A percentile compares a stretch with the other conserved stretches of the same genome.
Evolutionary conservation across 805 yeast species (phyloP).

Genomic region (Cyberlindnera bimundalis): DNA sequence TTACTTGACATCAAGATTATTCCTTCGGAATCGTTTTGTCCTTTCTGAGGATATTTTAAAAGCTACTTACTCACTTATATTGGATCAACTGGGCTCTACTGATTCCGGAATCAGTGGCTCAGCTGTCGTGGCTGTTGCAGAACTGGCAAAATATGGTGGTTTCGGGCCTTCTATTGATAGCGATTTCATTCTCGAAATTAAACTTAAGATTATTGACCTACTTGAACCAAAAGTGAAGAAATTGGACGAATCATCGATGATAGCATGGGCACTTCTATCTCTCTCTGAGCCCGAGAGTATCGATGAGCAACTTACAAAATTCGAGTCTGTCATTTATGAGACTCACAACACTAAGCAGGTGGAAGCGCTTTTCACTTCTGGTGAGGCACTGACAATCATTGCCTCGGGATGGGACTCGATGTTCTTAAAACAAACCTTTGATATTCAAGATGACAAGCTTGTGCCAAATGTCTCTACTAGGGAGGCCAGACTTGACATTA

Average conservation of each 20-base stretch:
- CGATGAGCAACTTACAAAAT: conserved; percentile 27
- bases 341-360: conserved; percentile 64
- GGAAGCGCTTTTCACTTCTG: conserved; percentile 74
- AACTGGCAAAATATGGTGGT: conserved; percentile 39
- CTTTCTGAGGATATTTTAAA: background rate
- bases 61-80: conserved; percentile 2
- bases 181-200: conserved; percentile 21
- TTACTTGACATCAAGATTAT: conserved; percentile 44
- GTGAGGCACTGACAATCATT: conserved; percentile 75
- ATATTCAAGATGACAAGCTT: conserved; percentile 41
- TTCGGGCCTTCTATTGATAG: conserved; percentile 22
- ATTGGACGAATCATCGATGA: conserved; percentile 55
- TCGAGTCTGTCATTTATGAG: conserved; percentile 44
- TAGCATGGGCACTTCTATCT: conserved; percentile 54
- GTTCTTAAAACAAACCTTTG: conserved; percentile 48
- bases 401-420: conserved; percentile 76
- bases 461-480: conserved; percentile 8
- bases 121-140: conserved; percentile 29
- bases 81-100: conserved; percentile 8
- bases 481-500: conserved; percentile 15
- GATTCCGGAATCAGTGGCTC: conserved; percentile 15
- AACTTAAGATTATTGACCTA: conserved; percentile 26
- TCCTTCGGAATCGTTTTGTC: conserved; percentile 16
- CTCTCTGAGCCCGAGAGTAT: conserved; percentile 32
- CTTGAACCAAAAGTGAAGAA: conserved; percentile 44